A percentile compares a stretch with the other conserved stretches of the same genome.
These are phyloP conservation scores for Phyllostachys edulis DNA, from an alignment of 176 grass and related monocot genomes.

Conservation along the genomic window DNA sequence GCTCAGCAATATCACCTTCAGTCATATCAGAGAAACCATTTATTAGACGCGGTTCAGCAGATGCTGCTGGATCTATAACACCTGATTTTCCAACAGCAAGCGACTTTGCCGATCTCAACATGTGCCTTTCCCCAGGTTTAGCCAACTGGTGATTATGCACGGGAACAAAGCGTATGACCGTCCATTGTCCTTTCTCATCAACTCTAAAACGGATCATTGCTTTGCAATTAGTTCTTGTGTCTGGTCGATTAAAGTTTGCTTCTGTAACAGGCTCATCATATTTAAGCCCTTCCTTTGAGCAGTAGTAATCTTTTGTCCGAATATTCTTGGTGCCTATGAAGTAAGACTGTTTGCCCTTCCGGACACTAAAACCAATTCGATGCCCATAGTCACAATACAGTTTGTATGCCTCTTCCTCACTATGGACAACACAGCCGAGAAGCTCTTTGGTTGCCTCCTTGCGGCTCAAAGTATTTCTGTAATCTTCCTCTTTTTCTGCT, in stretches of 20 bases:
- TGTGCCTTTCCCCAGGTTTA: slow-evolving; percentile 79
- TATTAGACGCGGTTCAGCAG: slow-evolving; percentile 19
- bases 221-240: slow-evolving; percentile 85
- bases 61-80: slow-evolving; percentile 42
- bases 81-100: slow-evolving; percentile 60
- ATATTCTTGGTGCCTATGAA: slow-evolving; percentile 81
- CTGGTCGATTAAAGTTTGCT: slow-evolving; percentile 74
- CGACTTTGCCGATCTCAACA: slow-evolving; percentile 73
- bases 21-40: slow-evolving; percentile 42
- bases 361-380: slow-evolving; percentile 82
- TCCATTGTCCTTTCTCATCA: slow-evolving; percentile 74
- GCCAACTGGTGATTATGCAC: slow-evolving; percentile 84
- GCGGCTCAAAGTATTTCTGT: slow-evolving; percentile 49
- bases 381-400: slow-evolving; percentile 85
- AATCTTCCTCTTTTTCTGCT: slow-evolving; percentile 43
- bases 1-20: slow-evolving; percentile 43
- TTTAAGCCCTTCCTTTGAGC: slow-evolving; percentile 90
- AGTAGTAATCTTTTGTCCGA: slow-evolving; percentile 84
- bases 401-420: slow-evolving; percentile 79
- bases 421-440: slow-evolving; percentile 68
- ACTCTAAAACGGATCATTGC: slow-evolving; percentile 87
- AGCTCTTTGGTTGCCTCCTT: slow-evolving; percentile 64
- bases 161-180: slow-evolving; percentile 73
- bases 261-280: slow-evolving; percentile 80
- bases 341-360: slow-evolving; percentile 87